Percentiles rank a stretch among this genome's conserved stretches.
phyloP scores from a whole-genome alignment of 768 basidiomycete genomes.

The Auricularia heimuer region DNA sequence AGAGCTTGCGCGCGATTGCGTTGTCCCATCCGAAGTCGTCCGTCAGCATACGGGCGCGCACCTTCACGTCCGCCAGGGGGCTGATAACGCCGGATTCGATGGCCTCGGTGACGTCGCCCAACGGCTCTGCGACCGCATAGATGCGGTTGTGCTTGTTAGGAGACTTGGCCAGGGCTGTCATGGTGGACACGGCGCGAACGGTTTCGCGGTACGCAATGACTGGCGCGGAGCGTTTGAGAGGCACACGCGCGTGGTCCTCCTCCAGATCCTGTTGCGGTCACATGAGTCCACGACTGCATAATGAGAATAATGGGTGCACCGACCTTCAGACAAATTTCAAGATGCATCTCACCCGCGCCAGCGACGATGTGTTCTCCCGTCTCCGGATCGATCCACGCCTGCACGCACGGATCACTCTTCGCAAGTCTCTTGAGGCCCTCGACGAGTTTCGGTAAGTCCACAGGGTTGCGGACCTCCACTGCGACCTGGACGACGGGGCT shows the following conservation, averaged over 20 bases:
- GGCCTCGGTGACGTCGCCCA: conserved; percentile 37
- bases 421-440: conserved; percentile 46
- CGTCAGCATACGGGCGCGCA: conserved; percentile 39
- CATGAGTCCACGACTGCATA: not conserved
- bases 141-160: conserved; percentile 51
- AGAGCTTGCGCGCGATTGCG: conserved; percentile 42
- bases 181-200: conserved; percentile 39
- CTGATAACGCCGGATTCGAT: conserved; percentile 38
- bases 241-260: conserved; percentile 45
- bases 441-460: conserved; percentile 44
- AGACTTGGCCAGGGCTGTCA: conserved; percentile 42
- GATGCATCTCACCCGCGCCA: conserved; percentile 44
- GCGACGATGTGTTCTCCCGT: conserved; percentile 43
- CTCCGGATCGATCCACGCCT: conserved; percentile 32
- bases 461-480: conserved; percentile 46
- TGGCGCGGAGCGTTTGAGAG: conserved; percentile 38
- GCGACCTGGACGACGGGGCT: conserved; percentile 44
- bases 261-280: conserved; percentile 30
- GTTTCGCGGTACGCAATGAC: conserved; percentile 46
- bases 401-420: conserved; percentile 46
- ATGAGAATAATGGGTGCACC: not conserved
- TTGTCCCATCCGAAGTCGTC: conserved; percentile 47
- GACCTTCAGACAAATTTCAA: conserved; percentile 42
- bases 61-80: conserved; percentile 41
- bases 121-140: conserved; percentile 34